A percentile compares a stretch with the other conserved stretches of the same genome.
Evolutionary conservation across 2,329 filamentous ascomycete genomes (phyloP).

Genomic region (Penicillium hesseltinei): DNA sequence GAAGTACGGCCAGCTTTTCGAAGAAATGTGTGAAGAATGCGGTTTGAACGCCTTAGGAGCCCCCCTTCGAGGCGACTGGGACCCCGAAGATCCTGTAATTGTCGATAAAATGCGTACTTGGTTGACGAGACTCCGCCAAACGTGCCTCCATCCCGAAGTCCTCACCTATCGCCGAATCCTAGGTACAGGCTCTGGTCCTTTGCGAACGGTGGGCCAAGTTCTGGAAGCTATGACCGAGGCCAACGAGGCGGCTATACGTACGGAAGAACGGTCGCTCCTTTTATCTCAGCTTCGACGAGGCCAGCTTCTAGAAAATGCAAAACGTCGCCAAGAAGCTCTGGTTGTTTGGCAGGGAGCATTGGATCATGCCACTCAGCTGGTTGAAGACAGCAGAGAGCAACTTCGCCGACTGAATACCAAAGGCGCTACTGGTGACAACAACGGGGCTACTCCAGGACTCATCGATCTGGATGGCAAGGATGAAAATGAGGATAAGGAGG

Average conservation of each 20-base stretch:
- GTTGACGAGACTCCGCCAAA: constrained; percentile 75
- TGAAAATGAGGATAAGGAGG: constrained; percentile 39
- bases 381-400: constrained; percentile 64
- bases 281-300: constrained; percentile 65
- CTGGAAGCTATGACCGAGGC: constrained; percentile 89
- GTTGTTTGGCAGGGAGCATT: constrained; percentile 64
- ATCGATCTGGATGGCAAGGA: constrained; percentile 35
- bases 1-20: constrained; percentile 74
- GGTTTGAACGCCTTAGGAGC: constrained; percentile 64
- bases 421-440: constrained; percentile 22
- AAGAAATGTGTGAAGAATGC: constrained; percentile 69
- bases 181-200: constrained; percentile 62
- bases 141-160: constrained; percentile 81
- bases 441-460: constrained; percentile 17
- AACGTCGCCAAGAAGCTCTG: constrained; percentile 65
- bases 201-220: constrained; percentile 82
- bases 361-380: constrained; percentile 46
- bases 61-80: constrained; percentile 62
- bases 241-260: constrained; percentile 64
- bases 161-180: constrained; percentile 65
- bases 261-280: constrained; percentile 68
- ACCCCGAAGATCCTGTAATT: constrained; percentile 56
- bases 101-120: constrained; percentile 75
- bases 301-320: constrained; percentile 75
- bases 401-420: constrained; percentile 43